A percentile compares a stretch with the other conserved stretches of the same genome.
Evolutionary conservation across 2,329 filamentous ascomycete species (phyloP).

Genomic region (Ophiocordyceps camponoti-leonardi): DNA sequence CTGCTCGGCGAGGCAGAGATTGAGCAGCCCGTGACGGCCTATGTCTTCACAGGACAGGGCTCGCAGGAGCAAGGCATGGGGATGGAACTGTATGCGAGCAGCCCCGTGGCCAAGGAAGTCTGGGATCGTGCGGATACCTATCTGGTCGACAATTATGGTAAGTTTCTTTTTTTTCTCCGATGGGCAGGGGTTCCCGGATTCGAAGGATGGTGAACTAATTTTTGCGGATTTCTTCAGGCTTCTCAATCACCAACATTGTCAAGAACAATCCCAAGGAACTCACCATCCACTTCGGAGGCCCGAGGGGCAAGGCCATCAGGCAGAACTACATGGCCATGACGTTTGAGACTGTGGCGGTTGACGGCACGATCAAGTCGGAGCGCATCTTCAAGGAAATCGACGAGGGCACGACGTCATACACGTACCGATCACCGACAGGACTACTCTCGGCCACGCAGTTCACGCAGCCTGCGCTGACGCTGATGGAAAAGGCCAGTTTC

Average conservation of each 20-base stretch:
- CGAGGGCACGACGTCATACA: constrained; percentile 88
- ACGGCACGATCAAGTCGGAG: constrained; percentile 91
- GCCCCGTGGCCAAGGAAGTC: constrained; percentile 84
- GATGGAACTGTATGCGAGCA: constrained; percentile 95
- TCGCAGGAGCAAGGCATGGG: constrained; percentile 99
- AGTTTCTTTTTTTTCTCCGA: constrained; percentile 13
- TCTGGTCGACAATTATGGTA: constrained; percentile 96
- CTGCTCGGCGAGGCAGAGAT: constrained; percentile 90
- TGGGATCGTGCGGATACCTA: constrained; percentile 98
- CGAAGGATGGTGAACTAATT: not conserved
- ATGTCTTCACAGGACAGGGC: constrained; percentile 96
- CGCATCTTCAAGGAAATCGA: constrained; percentile 98
- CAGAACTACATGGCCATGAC: constrained; percentile 99
- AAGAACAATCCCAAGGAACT: constrained; percentile 99
- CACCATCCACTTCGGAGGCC: constrained; percentile 94
- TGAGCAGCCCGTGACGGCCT: constrained; percentile 89
- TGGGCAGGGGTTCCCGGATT: too few species aligned
- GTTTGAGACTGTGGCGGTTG: constrained; percentile 88
- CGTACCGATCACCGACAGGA: constrained; percentile 87
- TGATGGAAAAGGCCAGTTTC: constrained; percentile 99
- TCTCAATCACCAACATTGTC: constrained; percentile 96
- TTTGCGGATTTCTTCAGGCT: constrained; percentile 32
- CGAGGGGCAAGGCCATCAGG: constrained; percentile 89
- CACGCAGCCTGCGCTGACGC: constrained; percentile 87
- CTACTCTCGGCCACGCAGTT: constrained; percentile 95